Evolutionary conservation across 805 yeast genomes (phyloP).

Genomic region (Danielozyma ontarioensis): DNA sequence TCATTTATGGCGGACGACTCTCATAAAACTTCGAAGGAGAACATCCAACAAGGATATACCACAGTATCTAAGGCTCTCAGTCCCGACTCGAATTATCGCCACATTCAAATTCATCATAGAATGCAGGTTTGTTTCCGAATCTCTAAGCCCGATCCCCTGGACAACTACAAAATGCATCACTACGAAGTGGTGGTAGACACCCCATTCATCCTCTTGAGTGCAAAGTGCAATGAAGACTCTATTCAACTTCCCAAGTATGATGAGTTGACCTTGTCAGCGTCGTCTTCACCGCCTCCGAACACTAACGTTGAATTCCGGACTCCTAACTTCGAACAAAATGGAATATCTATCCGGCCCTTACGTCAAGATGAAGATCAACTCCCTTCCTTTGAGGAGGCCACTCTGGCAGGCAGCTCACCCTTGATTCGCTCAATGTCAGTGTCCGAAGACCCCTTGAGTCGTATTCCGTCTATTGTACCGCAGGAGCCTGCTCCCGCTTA

Average conservation of each 20-base stretch:
- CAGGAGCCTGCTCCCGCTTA: slow-evolving; percentile 12
- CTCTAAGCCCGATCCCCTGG: slow-evolving; percentile 52
- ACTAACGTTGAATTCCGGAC: slow-evolving; percentile 30
- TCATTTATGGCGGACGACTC: slow-evolving; percentile 25
- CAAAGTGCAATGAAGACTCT: slow-evolving; percentile 37
- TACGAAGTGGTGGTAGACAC: slow-evolving; percentile 80
- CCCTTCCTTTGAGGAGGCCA: slow-evolving; percentile 67
- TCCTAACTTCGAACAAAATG: slow-evolving; percentile 29
- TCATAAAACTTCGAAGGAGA: slow-evolving; percentile 14
- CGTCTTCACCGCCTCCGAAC: slow-evolving; percentile 4
- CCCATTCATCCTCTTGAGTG: slow-evolving; percentile 49
- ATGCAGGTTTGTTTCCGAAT: slow-evolving; percentile 67
- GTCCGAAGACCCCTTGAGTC: slow-evolving; percentile 3
- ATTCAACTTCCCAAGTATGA: slow-evolving; percentile 37
- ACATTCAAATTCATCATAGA: slow-evolving; percentile 60
- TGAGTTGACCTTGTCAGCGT: slow-evolving; percentile 12
- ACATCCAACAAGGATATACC: slow-evolving; percentile 32
- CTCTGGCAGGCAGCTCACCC: slow-evolving; percentile 37
- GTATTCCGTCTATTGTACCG: slow-evolving; percentile 5
- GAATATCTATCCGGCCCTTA: slow-evolving; percentile 27
- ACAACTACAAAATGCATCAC: slow-evolving; percentile 51
- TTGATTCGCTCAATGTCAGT: slow-evolving; percentile 6
- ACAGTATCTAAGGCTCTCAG: slow-evolving; percentile 38
- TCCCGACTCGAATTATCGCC: slow-evolving; percentile 62
- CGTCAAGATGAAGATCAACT: slow-evolving; percentile 21